These are phyloP conservation scores for Teunomyces aglyptinius DNA, from an alignment of 805 yeast genomes.

Conservation along the genomic window DNA sequence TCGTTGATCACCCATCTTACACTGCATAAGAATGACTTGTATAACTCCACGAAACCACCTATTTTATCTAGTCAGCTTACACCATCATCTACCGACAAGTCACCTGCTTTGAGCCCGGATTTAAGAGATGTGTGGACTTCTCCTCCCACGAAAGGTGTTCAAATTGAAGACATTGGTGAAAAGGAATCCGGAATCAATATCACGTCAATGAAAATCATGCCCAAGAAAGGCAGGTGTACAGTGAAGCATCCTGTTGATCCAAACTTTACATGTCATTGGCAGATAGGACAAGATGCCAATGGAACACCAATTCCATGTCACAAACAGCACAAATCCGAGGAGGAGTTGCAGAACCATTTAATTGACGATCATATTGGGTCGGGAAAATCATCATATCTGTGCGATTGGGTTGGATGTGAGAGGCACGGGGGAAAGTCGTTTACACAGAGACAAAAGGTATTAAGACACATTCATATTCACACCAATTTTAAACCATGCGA, in stretches of 20 bases:
- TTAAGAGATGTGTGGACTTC: neutral
- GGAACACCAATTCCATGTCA: constrained; percentile 48
- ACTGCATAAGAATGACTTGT: constrained; percentile 22
- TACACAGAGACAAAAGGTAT: constrained; percentile 78
- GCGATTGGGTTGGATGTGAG: constrained; percentile 78
- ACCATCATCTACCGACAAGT: constrained; percentile 9
- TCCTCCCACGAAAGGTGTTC: neutral
- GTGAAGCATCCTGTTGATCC: constrained; percentile 17
- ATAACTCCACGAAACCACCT: constrained; percentile 1
- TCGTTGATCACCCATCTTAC: constrained; percentile 55
- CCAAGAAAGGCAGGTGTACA: constrained; percentile 17
- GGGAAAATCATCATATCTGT: constrained; percentile 66
- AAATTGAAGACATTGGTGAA: neutral
- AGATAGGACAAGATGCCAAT: constrained; percentile 25
- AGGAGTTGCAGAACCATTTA: constrained; percentile 70
- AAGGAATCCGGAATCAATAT: constrained; percentile 21
- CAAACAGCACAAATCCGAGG: constrained; percentile 47
- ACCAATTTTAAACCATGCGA: constrained; percentile 78
- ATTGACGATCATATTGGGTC: constrained; percentile 66
- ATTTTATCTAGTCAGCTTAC: constrained; percentile 7
- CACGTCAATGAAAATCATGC: constrained; percentile 32
- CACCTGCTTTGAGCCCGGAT: constrained; percentile 7
- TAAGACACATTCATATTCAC: constrained; percentile 86
- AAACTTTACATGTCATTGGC: constrained; percentile 47
- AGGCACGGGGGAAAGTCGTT: constrained; percentile 60